A percentile compares a stretch with the other conserved stretches of the same genome.
phyloP scores from a whole-genome alignment of 371 early-diverging fungal species.

The Sporodiniella umbellata region DNA sequence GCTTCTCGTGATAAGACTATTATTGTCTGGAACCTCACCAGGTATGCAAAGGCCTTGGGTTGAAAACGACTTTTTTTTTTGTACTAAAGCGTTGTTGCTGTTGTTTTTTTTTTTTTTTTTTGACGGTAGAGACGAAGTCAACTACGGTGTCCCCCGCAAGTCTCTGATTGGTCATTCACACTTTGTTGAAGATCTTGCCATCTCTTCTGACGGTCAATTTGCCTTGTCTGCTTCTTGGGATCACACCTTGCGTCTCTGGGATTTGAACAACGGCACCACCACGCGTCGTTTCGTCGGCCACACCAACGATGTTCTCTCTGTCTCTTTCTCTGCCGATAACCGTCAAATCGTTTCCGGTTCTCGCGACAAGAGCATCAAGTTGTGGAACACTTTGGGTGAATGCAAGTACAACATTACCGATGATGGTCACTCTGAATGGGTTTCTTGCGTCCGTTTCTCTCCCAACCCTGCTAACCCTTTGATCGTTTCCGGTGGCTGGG shows the following conservation, averaged over 20 bases:
- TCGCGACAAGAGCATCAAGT: conserved; percentile 98
- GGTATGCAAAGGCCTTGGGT: conserved; percentile 27
- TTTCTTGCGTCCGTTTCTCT: conserved; percentile 98
- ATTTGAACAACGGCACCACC: conserved; percentile 90
- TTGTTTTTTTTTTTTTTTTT: too few relatives aligned
- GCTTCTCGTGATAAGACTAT: conserved; percentile 96
- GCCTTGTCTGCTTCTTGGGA: conserved; percentile 98
- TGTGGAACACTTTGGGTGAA: conserved; percentile 99
- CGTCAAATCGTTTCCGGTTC: conserved; percentile 97
- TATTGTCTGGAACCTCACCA: conserved; percentile 94
- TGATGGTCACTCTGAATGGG: conserved; percentile 97
- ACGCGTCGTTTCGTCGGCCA: conserved; percentile 96
- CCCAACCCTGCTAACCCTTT: conserved; percentile 97
- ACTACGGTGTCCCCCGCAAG: conserved; percentile 90
- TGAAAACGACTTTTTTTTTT: too few relatives aligned
- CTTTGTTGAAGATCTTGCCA: conserved; percentile 95
- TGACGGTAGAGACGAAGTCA: conserved; percentile 73
- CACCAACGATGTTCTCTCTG: conserved; percentile 96
- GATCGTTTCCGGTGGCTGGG: conserved; percentile 98
- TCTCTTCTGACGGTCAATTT: conserved; percentile 97
- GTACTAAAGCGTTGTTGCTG: too few relatives aligned
- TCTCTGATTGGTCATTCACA: conserved; percentile 95
- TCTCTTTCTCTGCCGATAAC: conserved; percentile 98
- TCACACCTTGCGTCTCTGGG: conserved; percentile 98
- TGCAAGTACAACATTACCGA: conserved; percentile 96